Percentiles rank a stretch among this genome's conserved stretches.
Evolutionary conservation across 371 early-diverging fungal species (phyloP).

Genomic region (Syncephalis fuscata): DNA sequence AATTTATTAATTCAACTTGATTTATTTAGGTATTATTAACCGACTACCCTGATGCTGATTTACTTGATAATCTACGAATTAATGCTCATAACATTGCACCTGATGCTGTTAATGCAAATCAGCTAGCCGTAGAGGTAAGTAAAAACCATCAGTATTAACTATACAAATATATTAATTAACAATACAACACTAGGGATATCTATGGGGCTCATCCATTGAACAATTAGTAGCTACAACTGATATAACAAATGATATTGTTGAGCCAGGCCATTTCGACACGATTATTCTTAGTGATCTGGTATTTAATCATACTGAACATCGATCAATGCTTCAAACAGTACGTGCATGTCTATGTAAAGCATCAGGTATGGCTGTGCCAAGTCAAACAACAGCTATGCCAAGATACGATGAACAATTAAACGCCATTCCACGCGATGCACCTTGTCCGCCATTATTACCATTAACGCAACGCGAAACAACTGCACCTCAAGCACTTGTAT

Average conservation of each 20-base stretch:
- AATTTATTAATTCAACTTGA: not conserved
- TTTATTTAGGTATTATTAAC: slow-evolving; percentile 48
- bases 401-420: no score
- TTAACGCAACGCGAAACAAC: no score
- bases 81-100: slow-evolving; percentile 16
- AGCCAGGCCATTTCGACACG: slow-evolving; percentile 39
- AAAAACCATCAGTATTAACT: no score
- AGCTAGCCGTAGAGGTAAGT: no score
- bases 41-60: slow-evolving; percentile 74
- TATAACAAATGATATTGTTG: no score
- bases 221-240: slow-evolving; percentile 3
- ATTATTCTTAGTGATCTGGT: slow-evolving; percentile 79
- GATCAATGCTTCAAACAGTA: slow-evolving; percentile 46
- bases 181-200: slow-evolving; percentile 41
- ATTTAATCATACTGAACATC: slow-evolving; percentile 79
- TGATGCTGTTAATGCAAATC: no score
- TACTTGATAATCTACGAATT: slow-evolving; percentile 57
- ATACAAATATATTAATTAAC: not conserved
- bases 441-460: no score
- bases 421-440: no score
- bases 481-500: slow-evolving; percentile 23
- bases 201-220: slow-evolving; percentile 66
- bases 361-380: slow-evolving; percentile 18
- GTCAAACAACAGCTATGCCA: slow-evolving; percentile 9
- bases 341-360: slow-evolving; percentile 25